phyloP scores from a whole-genome alignment of 2,329 filamentous ascomycete genomes.

The Colletotrichum camelliae region DNA sequence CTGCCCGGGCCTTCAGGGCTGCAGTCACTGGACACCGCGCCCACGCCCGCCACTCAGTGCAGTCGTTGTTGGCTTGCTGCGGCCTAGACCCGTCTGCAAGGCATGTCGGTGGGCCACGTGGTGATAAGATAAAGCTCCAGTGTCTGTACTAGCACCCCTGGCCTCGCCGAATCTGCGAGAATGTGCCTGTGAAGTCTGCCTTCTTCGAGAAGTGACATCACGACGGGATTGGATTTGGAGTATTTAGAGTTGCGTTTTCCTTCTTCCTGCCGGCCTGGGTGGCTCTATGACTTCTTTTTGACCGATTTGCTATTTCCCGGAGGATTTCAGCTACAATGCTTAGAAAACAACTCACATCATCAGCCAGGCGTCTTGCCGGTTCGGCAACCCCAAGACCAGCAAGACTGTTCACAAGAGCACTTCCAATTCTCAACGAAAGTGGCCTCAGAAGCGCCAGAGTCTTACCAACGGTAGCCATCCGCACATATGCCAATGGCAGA shows the following conservation, averaged over 20 bases:
- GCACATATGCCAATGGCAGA: conserved; percentile 71
- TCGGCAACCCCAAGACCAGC: conserved; percentile 30
- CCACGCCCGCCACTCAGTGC: background rate
- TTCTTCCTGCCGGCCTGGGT: background rate
- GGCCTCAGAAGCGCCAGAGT: conserved; percentile 25
- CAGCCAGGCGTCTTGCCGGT: conserved; percentile 42
- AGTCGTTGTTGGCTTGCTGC: background rate
- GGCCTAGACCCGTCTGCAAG: background rate
- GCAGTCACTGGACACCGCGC: background rate
- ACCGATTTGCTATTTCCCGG: background rate
- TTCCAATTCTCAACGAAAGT: conserved; percentile 1
- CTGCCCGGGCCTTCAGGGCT: background rate
- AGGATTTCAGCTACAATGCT: conserved; percentile 37
- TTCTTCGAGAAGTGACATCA: conserved; percentile 8
- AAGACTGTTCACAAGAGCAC: conserved; percentile 20
- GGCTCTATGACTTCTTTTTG: background rate
- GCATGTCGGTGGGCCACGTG: conserved; percentile 35
- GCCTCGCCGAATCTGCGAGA: conserved; percentile 45
- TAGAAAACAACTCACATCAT: conserved; percentile 42
- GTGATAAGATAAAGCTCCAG: conserved; percentile 30
- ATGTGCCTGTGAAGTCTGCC: conserved; percentile 31
- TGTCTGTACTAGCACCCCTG: background rate
- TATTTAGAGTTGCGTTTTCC: background rate
- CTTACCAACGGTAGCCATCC: conserved; percentile 45
- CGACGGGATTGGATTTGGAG: background rate